Percentiles rank a stretch among this genome's conserved stretches.
These are phyloP conservation scores for Botrytis hyacinthi DNA, from an alignment of 2,329 filamentous ascomycete species.

Conservation along the genomic window DNA sequence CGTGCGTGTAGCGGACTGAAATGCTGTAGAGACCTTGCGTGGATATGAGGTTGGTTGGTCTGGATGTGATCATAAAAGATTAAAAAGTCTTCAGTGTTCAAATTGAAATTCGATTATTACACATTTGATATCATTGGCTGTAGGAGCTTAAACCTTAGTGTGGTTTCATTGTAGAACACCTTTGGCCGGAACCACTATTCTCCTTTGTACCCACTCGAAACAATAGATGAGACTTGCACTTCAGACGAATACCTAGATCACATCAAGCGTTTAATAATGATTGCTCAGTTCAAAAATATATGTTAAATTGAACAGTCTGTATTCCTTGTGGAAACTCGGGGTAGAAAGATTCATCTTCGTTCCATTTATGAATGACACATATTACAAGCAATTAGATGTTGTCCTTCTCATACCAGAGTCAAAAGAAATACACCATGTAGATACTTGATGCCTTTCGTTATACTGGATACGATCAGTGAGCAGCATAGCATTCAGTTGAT, in stretches of 20 bases:
- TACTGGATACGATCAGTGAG: too few species aligned
- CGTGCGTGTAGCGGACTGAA: neutral
- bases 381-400: neutral
- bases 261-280: too few species aligned
- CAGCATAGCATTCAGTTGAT: neutral
- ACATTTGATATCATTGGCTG: conserved; percentile 6
- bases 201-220: neutral
- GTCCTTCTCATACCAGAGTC: neutral
- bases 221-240: neutral
- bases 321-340: too few species aligned
- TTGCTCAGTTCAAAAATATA: neutral
- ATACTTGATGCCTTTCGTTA: neutral
- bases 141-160: neutral
- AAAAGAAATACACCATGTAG: neutral
- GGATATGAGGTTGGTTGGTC: neutral
- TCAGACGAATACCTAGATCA: neutral
- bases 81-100: neutral
- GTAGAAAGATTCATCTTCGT: neutral
- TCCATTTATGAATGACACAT: neutral
- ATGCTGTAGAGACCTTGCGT: neutral
- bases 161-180: neutral
- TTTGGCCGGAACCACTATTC: neutral
- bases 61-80: neutral
- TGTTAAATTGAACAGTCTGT: neutral
- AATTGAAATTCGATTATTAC: conserved; percentile 15